Evolutionary conservation across 768 basidiomycete species (phyloP), one percentile per base, ranked within the genome.

Genomic region (Suillus plorans): DNA sequence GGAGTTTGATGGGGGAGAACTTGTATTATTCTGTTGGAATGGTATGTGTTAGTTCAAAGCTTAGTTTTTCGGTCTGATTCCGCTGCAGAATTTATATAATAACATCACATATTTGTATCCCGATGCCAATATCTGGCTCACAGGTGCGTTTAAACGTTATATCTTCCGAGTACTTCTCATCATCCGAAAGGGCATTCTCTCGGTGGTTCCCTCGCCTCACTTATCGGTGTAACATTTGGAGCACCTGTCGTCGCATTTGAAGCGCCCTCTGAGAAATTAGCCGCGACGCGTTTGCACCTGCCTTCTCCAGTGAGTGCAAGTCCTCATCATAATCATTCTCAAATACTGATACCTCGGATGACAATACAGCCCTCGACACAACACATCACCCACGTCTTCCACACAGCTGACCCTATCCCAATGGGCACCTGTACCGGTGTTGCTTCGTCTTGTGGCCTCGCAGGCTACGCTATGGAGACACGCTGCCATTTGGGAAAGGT

Each of bases 101-200:
- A 95, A 97, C 74, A 81, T 99, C 61, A 87, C 92, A 3, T 90
- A 89, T 69, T 86, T 97, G 85, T 99, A 97, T 73, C 97, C 97
- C 0, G 73, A 91, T 50, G 83, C 95, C 41, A 87, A 89, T 63
- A 96, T 99, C 60, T 98, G 96, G 96, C 71, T 98, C 5, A 86
- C 86, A 8, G 95, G 94, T 64, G 68, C 63, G 78, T 76, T 73
- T 49, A 63, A 66, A 49, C 25, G 1, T 56, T 25, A 36, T 42
- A 55, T 52, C 18, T 14, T 20, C 49, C 1, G 34, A 22, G 16
- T 10, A 7, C 12, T 60, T 45, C 36, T 66, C 22, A 18, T 42
- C 50, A 34, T 41, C 10, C n/a, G 25, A 28, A 63, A 75, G 82
- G 83, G 0, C 92, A 93, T 73, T 92, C 94, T 36, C 82, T 98